These are phyloP conservation scores for Clarireedia monteithiana DNA, from an alignment of 2,329 filamentous ascomycete species.

Conservation along the genomic window DNA sequence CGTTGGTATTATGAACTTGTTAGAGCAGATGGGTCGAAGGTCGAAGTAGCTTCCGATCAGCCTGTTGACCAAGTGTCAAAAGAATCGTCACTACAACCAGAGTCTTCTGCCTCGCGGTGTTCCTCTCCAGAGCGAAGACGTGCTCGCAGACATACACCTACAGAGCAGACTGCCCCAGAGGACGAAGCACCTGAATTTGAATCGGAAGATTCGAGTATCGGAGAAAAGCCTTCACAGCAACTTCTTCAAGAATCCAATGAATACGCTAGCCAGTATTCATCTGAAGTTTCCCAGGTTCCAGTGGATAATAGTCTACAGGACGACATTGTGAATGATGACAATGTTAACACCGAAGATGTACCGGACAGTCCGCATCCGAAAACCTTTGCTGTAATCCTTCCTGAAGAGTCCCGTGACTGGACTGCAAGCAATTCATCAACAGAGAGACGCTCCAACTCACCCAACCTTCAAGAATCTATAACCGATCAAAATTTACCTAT, in stretches of 20 bases:
- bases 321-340: neutral
- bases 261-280: constrained; percentile 5
- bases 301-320: neutral
- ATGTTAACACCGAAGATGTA: too few relatives aligned
- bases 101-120: neutral
- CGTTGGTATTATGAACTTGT: constrained; percentile 27
- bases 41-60: constrained; percentile 12
- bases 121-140: constrained; percentile 2
- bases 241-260: constrained; percentile 6
- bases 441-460: neutral
- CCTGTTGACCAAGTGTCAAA: neutral
- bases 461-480: too few relatives aligned
- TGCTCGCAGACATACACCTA: constrained; percentile 3
- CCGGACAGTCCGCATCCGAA: too few relatives aligned
- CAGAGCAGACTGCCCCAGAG: neutral
- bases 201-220: neutral
- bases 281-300: constrained; percentile 1
- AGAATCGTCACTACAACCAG: neutral
- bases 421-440: neutral
- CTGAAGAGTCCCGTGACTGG: too few relatives aligned
- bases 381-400: too few relatives aligned
- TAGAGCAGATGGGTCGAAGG: constrained; percentile 22
- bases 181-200: neutral
- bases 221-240: constrained; percentile 6
- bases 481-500: too few relatives aligned